Evolutionary conservation across 2,329 filamentous ascomycete genomes (phyloP), one percentile per base, ranked within the genome.

Genomic region (Alternaria sp.): DNA sequence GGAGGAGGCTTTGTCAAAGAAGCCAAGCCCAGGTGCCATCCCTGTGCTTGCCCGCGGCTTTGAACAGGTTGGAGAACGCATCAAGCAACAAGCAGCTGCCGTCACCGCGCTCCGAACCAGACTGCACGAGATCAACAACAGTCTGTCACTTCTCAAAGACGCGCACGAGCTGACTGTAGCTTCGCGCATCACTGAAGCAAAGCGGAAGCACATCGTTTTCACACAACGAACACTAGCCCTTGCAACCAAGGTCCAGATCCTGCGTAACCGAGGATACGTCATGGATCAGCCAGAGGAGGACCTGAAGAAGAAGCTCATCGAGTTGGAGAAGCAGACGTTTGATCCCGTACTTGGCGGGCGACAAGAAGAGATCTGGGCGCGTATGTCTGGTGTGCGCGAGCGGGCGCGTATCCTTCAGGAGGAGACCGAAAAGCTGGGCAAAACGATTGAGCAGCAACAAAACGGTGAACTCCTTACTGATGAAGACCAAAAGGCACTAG

Each of bases 351-450:
- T 94, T 56, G 86, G 87, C 38, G 91, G 91, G 3, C 83, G 91
- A 66, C 89, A 92, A 74, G 92, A 95, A 78, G 92, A 95, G 81
- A 88, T 95, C 44, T 95, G 92, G 92, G 93, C 91, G 65, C 84
- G 92, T 46, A 86, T 95, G 80, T 89, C 93, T 49, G 86, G 90
- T 38, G 81, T 95, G 48, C 84, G 91, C 65, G 90, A 91, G 62
- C 88, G 92, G 66, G 89, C 91, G 22, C 87, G 89, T 66, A 86
- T 88, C 70, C 79, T 96, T 68, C 89, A 90, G 72, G 87, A 87
- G 69, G 91, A 95, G 81, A 84, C 92, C 59, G 91, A 90, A 75
- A 89, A 88, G 79, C 82, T 89, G 55, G 86, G 88, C 42, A 80
- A 78, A 63, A 72, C 77, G 46, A 70, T 80, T 5, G 75, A 79